Evolutionary conservation across 768 basidiomycete species (phyloP).

Genomic region (Hysterangium stoloniferum): DNA sequence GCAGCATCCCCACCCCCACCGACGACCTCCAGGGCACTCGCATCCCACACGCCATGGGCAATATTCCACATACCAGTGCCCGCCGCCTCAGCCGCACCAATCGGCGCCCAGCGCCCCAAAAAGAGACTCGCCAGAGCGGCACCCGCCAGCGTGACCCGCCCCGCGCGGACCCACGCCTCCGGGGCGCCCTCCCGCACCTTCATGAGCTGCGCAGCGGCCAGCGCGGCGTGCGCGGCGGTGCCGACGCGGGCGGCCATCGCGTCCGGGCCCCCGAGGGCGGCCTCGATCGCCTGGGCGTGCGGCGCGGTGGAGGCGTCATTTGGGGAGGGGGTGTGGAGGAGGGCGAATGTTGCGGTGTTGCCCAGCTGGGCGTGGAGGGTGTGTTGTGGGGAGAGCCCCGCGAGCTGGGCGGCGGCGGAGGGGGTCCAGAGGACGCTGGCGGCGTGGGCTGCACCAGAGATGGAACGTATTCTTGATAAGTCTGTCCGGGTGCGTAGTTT

Average conservation of each 20-base stretch:
- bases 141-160: slow-evolving; percentile 69
- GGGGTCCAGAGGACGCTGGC: slow-evolving; percentile 87
- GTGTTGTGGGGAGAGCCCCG: slow-evolving; percentile 63
- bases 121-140: slow-evolving; percentile 67
- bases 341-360: slow-evolving; percentile 49
- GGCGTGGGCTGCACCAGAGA: slow-evolving; percentile 77
- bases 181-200: slow-evolving; percentile 74
- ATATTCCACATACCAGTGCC: slow-evolving; percentile 76
- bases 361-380: slow-evolving; percentile 60
- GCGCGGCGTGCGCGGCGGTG: slow-evolving; percentile 59
- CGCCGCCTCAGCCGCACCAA: slow-evolving; percentile 71
- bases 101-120: slow-evolving; percentile 60
- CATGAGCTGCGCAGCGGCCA: slow-evolving; percentile 43
- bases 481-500: slow-evolving; percentile 67
- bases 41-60: slow-evolving; percentile 62
- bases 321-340: slow-evolving; percentile 66
- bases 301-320: slow-evolving; percentile 78
- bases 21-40: slow-evolving; percentile 67
- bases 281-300: slow-evolving; percentile 68
- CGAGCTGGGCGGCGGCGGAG: slow-evolving; percentile 62
- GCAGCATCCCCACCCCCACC: slow-evolving; percentile 72
- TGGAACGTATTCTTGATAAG: slow-evolving; percentile 59
- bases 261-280: slow-evolving; percentile 70
- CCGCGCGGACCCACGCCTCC: slow-evolving; percentile 74
- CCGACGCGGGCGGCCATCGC: slow-evolving; percentile 71